phyloP scores from a whole-genome alignment of 768 basidiomycete species.

The Hypholoma fasciculare region DNA sequence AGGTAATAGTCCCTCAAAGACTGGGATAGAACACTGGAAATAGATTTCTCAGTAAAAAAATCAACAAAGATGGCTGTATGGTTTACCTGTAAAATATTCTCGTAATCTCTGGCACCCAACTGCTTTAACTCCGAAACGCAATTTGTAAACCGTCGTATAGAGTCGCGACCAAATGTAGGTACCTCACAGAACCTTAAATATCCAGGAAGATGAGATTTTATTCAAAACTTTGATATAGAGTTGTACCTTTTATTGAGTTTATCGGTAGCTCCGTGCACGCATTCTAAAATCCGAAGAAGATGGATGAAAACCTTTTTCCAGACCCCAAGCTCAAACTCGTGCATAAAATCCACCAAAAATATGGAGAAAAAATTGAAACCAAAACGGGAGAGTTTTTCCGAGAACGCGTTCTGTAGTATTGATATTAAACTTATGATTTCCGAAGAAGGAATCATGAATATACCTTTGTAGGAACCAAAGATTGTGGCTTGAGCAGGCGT shows the following conservation, averaged over 20 bases:
- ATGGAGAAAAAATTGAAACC: conserved; percentile 29
- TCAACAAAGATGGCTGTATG: no score
- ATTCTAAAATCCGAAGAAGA: conserved; percentile 29
- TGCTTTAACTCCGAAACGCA: conserved; percentile 27
- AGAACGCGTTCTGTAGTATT: conserved; percentile 1
- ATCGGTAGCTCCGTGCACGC: background rate
- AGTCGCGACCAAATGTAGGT: conserved; percentile 14
- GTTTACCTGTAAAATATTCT: conserved; percentile 32
- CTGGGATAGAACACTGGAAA: conserved; percentile 31
- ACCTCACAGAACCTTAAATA: conserved; percentile 14
- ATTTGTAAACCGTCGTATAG: conserved; percentile 24
- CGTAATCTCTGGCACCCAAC: conserved; percentile 29
- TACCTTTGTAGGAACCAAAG: no score
- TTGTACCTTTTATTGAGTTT: conserved; percentile 15
- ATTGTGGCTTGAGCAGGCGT: no score
- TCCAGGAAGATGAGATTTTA: background rate
- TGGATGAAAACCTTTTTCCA: conserved; percentile 38
- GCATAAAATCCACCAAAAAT: conserved; percentile 35
- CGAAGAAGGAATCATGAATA: no score
- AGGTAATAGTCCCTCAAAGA: conserved; percentile 31
- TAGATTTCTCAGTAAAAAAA: no score
- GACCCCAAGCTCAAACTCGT: conserved; percentile 40
- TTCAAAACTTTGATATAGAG: no score
- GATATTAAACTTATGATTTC: no score
- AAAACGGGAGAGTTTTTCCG: conserved; percentile 7